Evolutionary conservation across 2,329 filamentous ascomycete species (phyloP).

Genomic region (Fusarium sp.): DNA sequence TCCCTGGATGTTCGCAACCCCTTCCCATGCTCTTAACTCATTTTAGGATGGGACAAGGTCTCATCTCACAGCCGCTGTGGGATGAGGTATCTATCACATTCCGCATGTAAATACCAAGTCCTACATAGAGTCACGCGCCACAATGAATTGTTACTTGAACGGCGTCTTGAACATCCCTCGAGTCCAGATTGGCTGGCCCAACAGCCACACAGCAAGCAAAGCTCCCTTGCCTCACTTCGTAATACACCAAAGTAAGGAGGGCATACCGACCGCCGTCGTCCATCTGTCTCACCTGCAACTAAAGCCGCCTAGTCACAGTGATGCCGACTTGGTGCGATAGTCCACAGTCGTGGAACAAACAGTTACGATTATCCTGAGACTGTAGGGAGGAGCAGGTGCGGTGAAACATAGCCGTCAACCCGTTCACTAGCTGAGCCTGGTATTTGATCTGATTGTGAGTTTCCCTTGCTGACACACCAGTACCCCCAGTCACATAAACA

Average conservation of each 20-base stretch:
- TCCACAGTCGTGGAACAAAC: conserved; percentile 35
- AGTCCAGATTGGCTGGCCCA: conserved; percentile 25
- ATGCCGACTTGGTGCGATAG: conserved; percentile 22
- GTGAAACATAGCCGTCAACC: conserved; percentile 34
- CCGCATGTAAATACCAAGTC: conserved; percentile 22
- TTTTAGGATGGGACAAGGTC: conserved; percentile 15
- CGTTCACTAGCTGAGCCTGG: conserved; percentile 24
- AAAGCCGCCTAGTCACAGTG: conserved; percentile 28
- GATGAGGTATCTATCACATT: conserved; percentile 39
- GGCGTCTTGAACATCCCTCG: conserved; percentile 22
- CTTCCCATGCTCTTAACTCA: conserved; percentile 6
- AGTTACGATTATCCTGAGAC: conserved; percentile 31
- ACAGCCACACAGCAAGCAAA: conserved; percentile 22
- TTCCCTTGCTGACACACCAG: not conserved
- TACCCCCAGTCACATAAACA: not conserved
- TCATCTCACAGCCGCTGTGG: conserved; percentile 26
- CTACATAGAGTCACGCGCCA: conserved; percentile 25
- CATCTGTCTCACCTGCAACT: conserved; percentile 37
- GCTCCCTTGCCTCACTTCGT: conserved; percentile 38
- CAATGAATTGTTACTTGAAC: conserved; percentile 24
- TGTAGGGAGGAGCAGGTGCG: conserved; percentile 9
- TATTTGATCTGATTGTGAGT: conserved; percentile 18
- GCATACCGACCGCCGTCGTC: conserved; percentile 23
- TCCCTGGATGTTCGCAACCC: conserved; percentile 3
- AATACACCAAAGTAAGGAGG: conserved; percentile 14